Percentiles rank a stretch among this genome's conserved stretches.
These are phyloP conservation scores for Coniochaeta sp. DNA, from an alignment of 2,329 filamentous ascomycete genomes.

Conservation along the genomic window DNA sequence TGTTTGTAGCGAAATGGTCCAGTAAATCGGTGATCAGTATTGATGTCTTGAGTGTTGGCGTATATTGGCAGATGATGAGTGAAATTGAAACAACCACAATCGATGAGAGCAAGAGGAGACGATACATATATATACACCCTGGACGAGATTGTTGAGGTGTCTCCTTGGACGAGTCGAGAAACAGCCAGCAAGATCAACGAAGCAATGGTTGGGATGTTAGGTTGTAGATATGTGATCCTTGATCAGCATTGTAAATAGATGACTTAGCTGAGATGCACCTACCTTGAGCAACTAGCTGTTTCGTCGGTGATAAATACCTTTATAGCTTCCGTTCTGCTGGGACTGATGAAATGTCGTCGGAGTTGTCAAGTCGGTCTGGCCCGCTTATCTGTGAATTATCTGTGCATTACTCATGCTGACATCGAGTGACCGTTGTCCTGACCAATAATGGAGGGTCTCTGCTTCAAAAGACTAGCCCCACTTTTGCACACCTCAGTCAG, in stretches of 20 bases:
- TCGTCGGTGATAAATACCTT: neutral
- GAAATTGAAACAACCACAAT: slow-evolving; percentile 20
- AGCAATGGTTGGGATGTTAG: neutral
- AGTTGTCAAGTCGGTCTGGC: neutral
- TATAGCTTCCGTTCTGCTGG: too few relatives aligned
- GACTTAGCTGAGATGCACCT: neutral
- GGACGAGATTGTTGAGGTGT: neutral
- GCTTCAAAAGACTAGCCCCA: neutral
- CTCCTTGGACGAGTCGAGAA: neutral
- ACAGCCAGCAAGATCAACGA: neutral
- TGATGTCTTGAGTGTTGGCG: slow-evolving; percentile 5
- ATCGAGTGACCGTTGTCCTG: neutral
- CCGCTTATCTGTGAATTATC: neutral
- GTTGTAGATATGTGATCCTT: neutral
- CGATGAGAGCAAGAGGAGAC: slow-evolving; percentile 14
- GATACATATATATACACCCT: slow-evolving; percentile 28
- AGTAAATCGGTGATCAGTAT: neutral
- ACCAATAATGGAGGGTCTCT: too few relatives aligned
- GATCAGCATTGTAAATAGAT: slow-evolving; percentile 2
- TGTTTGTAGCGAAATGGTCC: slow-evolving; percentile 2
- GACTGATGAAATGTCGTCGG: neutral
- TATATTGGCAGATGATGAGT: slow-evolving; percentile 18
- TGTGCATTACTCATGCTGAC: neutral
- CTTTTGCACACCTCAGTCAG: too few relatives aligned
- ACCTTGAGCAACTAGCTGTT: neutral